Evolutionary conservation across 495 filamentous ascomycete species (phyloP), one percentile per base, ranked within the genome.

Genomic region (Aspergillus incahuasiensis): DNA sequence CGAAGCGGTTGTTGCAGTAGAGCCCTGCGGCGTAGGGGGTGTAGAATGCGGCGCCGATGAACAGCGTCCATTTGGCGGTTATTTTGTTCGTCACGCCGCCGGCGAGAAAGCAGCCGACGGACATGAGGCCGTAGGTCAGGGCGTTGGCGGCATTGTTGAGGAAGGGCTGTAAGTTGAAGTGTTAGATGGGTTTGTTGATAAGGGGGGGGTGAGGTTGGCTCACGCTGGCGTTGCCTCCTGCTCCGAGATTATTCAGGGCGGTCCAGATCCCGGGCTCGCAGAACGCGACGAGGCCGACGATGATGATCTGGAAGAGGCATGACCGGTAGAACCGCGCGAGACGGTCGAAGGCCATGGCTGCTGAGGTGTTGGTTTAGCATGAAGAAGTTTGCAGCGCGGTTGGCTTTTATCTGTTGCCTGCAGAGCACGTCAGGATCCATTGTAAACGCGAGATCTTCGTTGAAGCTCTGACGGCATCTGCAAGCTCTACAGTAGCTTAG

Each of bases 261-360:
- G 79, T 82, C 82, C 81, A 85, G 32, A 85, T 79, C 1, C 81
- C 82, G 0, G 80, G 80, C 49, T 82, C 77, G 8, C 78, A 78
- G 63, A 84, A 82, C 1, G 74, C 76, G 38, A 83, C 78, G 32
- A 78, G 54, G 12, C 81, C 82, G 16, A 82, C 73, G 5, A 82
- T 63, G 45, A 84, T 72, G 34, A 79, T 77, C 56, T 82, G 80
- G 64, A 79, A 81, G 2, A 82, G 63, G 22, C 79, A 77, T 39
- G 75, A 78, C 49, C 76, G 79, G 61, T 81, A 83, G 25, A 54
- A 42, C 4, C 1, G 24, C 18, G 18, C 40, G 0, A 35, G 0
- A 8, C 51, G 24, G n/a, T 54, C 18, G 25, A 54, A 45, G 24
- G 28, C 40, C 51, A 54, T 54, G 7, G 22, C 45, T 9, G 13